Percentiles rank a stretch among this genome's conserved stretches.
Conservation (phyloP, 495 filamentous ascomycete species). For the Neurospora sp. region DNA sequence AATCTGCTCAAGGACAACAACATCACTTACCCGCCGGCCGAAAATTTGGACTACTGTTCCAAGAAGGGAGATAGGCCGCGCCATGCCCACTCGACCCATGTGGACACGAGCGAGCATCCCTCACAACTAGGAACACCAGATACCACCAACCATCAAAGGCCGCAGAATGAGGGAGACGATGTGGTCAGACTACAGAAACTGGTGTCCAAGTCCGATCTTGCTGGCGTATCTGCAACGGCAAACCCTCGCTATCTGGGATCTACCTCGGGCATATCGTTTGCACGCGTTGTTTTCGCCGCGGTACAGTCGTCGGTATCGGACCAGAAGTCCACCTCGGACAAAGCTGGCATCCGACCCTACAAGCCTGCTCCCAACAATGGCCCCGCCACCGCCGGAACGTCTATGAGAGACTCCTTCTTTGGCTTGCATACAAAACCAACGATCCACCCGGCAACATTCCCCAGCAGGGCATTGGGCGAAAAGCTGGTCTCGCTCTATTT, state of each 20-base stretch:
- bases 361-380: conserved; percentile 22
- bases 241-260: conserved; percentile 76
- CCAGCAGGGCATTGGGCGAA: conserved; percentile 59
- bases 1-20: conserved; percentile 58
- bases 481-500: conserved; percentile 78
- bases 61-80: conserved; percentile 39
- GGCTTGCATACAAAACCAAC: conserved; percentile 82
- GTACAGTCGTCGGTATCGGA: conserved; percentile 80
- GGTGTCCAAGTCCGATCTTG: conserved; percentile 67
- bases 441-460: conserved; percentile 78
- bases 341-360: conserved; percentile 36
- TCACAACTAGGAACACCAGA: conserved; percentile 10
- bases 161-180: conserved; percentile 31
- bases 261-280: conserved; percentile 87
- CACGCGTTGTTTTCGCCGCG: conserved; percentile 86
- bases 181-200: conserved; percentile 36
- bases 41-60: conserved; percentile 65
- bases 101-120: conserved; percentile 5
- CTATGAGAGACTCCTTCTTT: conserved; percentile 92
- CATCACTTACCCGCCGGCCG: conserved; percentile 61
- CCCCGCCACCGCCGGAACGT: conserved; percentile 44
- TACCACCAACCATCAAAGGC: conserved; percentile 15
- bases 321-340: conserved; percentile 45
- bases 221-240: conserved; percentile 64
- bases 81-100: conserved; percentile 20